Evolutionary conservation across 2,329 filamentous ascomycete genomes (phyloP).

Genomic region (Sclerotinia borealis): DNA sequence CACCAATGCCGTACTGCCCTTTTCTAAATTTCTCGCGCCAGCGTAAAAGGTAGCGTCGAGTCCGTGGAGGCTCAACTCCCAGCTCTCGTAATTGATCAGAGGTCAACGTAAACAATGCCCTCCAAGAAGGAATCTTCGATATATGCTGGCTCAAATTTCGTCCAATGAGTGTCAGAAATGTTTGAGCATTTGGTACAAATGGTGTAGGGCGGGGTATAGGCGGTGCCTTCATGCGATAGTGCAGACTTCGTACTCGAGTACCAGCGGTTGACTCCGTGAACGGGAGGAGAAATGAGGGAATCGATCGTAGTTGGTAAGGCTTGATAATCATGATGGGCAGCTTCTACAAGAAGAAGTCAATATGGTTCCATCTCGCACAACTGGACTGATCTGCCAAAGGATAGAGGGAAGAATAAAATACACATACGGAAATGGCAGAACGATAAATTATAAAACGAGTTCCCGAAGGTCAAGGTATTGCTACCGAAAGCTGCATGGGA

Average conservation of each 20-base stretch:
- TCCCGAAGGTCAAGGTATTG: not conserved
- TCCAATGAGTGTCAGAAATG: conserved; percentile 87
- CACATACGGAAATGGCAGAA: not conserved
- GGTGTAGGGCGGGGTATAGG: conserved; percentile 66
- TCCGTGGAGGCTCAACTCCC: conserved; percentile 79
- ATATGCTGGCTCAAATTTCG: conserved; percentile 77
- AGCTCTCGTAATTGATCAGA: conserved; percentile 73
- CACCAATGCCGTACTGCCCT: conserved; percentile 73
- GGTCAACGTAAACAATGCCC: conserved; percentile 76
- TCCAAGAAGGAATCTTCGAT: conserved; percentile 85
- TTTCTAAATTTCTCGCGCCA: conserved; percentile 83
- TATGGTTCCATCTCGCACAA: not conserved
- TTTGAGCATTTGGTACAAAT: conserved; percentile 76
- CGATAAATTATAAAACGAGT: not conserved
- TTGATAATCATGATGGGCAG: conserved; percentile 28
- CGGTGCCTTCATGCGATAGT: conserved; percentile 34
- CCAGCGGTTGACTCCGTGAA: conserved; percentile 28
- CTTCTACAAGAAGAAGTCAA: conserved; percentile 11
- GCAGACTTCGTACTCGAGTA: conserved; percentile 35
- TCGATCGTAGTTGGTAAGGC: conserved; percentile 23
- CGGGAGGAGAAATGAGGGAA: conserved; percentile 30
- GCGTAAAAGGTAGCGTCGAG: conserved; percentile 74
- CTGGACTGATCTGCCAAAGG: not conserved
- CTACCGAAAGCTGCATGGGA: not conserved
- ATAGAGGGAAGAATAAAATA: not conserved